A percentile compares a stretch with the other conserved stretches of the same genome.
Conservation (phyloP, 805 yeast species). For the Kodamaea fukazawae region DNA sequence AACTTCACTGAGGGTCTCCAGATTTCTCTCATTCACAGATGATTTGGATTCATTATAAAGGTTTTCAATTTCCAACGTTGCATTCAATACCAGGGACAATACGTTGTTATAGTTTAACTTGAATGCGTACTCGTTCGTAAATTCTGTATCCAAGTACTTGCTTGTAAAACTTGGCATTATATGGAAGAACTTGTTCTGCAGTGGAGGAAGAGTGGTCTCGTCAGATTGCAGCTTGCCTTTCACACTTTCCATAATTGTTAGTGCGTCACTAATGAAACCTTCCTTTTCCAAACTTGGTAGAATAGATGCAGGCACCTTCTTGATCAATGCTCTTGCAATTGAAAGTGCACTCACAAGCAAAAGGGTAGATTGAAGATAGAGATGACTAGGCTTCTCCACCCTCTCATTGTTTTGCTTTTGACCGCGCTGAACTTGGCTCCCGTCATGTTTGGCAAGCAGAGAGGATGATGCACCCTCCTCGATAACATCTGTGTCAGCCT, state of each 20-base stretch:
- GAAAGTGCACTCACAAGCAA: conserved; percentile 52
- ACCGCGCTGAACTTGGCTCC: too few species aligned
- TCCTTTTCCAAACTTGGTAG: conserved; percentile 59
- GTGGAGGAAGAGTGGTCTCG: neutral
- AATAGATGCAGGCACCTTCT: conserved; percentile 43
- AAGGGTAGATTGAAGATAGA: conserved; percentile 30
- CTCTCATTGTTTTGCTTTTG: too few species aligned
- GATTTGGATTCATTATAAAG: conserved; percentile 22
- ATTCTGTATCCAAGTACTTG: conserved; percentile 30
- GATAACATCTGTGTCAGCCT: too few species aligned
- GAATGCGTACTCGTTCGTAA: conserved; percentile 26
- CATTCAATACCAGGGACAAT: conserved; percentile 14
- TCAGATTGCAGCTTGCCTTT: conserved; percentile 9
- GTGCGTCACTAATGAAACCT: conserved; percentile 61
- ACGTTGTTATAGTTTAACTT: conserved; percentile 17
- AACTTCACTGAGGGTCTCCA: conserved; percentile 13
- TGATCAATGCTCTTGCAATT: conserved; percentile 44
- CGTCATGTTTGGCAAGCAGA: too few species aligned
- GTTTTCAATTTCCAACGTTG: conserved; percentile 26
- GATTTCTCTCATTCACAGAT: conserved; percentile 9
- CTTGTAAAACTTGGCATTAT: conserved; percentile 17
- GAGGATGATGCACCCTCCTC: too few species aligned
- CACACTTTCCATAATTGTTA: conserved; percentile 27
- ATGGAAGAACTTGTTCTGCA: conserved; percentile 7
- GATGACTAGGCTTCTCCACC: neutral